Conservation (phyloP, 306 rosid genomes). For the Sicyos baderoa region DNA sequence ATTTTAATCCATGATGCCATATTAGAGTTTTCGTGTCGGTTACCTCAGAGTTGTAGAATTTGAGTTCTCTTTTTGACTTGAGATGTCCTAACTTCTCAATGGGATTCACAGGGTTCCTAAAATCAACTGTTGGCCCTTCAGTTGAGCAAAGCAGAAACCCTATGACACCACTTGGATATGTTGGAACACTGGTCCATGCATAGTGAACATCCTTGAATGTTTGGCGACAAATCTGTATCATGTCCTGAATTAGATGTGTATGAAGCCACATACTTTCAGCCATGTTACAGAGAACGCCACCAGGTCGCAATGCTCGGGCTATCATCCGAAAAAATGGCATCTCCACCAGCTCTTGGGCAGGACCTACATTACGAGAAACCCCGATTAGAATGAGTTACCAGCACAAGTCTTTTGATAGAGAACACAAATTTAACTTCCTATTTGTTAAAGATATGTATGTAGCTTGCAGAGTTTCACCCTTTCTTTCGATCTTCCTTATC, state of each 20-base stretch:
- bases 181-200: conserved; percentile 96
- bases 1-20: neutral
- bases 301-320: conserved; percentile 86
- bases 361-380: conserved; percentile 46
- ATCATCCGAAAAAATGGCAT: conserved; percentile 86
- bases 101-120: conserved; percentile 71
- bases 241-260: conserved; percentile 83
- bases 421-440: neutral
- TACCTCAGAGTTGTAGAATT: conserved; percentile 88
- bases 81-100: conserved; percentile 74
- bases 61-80: conserved; percentile 60
- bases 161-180: conserved; percentile 94
- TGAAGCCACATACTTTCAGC: conserved; percentile 99
- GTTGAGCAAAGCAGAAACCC: conserved; percentile 85
- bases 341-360: conserved; percentile 98
- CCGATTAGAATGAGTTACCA: neutral
- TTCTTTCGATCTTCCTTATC: neutral
- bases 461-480: conserved; percentile 1
- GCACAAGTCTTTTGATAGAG: neutral
- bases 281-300: conserved; percentile 97
- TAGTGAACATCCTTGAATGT: conserved; percentile 79
- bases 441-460: neutral
- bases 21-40: neutral
- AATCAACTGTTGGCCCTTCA: conserved; percentile 78
- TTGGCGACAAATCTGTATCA: conserved; percentile 60